phyloP scores from a whole-genome alignment of 495 filamentous ascomycete species.

The Penicillium maclennaniae region DNA sequence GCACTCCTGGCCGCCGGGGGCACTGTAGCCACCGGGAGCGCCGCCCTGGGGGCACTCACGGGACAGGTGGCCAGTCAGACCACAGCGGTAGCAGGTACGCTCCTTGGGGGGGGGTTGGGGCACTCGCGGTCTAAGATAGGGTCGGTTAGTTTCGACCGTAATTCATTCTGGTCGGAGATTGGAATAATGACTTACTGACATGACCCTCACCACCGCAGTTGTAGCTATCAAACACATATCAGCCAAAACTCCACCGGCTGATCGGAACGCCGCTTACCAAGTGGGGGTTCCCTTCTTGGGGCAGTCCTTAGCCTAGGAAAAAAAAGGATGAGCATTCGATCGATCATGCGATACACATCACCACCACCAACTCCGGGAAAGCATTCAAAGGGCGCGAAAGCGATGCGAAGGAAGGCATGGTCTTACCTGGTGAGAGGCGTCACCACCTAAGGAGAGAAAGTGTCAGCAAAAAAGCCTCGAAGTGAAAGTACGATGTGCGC shows the following conservation, averaged over 20 bases:
- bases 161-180: neutral
- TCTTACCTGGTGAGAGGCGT: constrained; percentile 66
- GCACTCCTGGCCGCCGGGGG: constrained; percentile 66
- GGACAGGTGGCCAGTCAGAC: constrained; percentile 81
- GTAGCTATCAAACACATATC: constrained; percentile 49
- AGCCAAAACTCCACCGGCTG: constrained; percentile 17
- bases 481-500: neutral
- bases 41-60: constrained; percentile 75
- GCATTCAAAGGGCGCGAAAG: neutral
- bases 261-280: constrained; percentile 56
- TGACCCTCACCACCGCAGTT: constrained; percentile 87
- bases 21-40: constrained; percentile 40
- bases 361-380: neutral
- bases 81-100: constrained; percentile 95
- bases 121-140: constrained; percentile 74
- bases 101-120: constrained; percentile 79
- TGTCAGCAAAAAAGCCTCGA: constrained; percentile 24
- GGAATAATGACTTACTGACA: constrained; percentile 60
- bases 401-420: constrained; percentile 7
- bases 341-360: neutral
- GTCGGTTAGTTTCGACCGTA: constrained; percentile 9
- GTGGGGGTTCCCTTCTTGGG: constrained; percentile 89
- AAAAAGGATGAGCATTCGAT: neutral
- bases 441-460: constrained; percentile 56
- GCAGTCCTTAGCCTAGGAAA: constrained; percentile 77